Conservation (phyloP, 2,329 filamentous ascomycete species). For the Akanthomyces dipterigenus region DNA sequence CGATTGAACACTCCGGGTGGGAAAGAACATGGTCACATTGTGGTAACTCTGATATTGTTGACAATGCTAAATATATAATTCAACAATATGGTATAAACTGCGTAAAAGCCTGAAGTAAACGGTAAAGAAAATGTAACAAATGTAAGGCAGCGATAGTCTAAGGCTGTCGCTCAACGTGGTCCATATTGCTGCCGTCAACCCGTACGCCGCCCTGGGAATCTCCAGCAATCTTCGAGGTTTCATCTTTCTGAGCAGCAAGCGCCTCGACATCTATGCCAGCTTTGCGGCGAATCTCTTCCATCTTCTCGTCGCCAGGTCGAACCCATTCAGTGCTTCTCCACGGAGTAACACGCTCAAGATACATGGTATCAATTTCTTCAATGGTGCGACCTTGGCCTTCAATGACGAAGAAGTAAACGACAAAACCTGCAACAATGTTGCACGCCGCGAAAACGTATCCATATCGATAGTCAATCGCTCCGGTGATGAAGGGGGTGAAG, state of each 20-base stretch:
- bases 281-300: conserved; percentile 33
- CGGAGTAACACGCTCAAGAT: conserved; percentile 57
- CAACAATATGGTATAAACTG: neutral
- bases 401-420: conserved; percentile 74
- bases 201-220: conserved; percentile 1
- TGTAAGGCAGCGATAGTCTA: neutral
- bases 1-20: conserved; percentile 9
- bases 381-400: conserved; percentile 67
- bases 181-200: conserved; percentile 5
- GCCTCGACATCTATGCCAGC: conserved; percentile 34
- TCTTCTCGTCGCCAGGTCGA: conserved; percentile 36
- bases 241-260: conserved; percentile 8
- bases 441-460: conserved; percentile 72
- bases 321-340: conserved; percentile 54
- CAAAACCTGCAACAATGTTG: conserved; percentile 54
- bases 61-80: neutral
- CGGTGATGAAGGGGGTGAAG: conserved; percentile 73
- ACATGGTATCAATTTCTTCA: conserved; percentile 78
- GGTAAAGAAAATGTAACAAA: neutral
- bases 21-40: neutral
- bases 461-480: conserved; percentile 63
- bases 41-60: neutral
- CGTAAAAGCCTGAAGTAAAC: neutral
- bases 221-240: conserved; percentile 7
- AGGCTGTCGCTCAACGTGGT: neutral